phyloP scores from a whole-genome alignment of 2,329 filamentous ascomycete genomes.

The Alternaria sp. region DNA sequence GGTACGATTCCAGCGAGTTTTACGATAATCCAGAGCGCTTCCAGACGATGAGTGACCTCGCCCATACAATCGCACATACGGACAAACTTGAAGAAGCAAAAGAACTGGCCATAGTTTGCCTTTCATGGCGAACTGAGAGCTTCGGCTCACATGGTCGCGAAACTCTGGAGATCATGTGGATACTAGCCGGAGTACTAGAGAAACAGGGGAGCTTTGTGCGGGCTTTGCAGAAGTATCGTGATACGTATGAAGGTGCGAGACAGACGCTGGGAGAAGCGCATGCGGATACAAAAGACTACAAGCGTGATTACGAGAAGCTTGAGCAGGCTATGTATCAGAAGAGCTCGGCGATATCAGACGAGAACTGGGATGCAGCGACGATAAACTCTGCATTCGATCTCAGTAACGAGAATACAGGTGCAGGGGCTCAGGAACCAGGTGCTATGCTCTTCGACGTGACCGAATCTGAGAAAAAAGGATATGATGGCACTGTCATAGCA shows the following conservation, averaged over 20 bases:
- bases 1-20: not conserved
- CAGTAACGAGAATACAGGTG: not conserved
- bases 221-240: not conserved
- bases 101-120: not conserved
- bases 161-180: not conserved
- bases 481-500: not conserved
- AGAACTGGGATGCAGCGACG: not conserved
- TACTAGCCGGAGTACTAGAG: not conserved
- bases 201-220: not conserved
- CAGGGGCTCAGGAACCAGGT: not conserved
- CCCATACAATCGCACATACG: not conserved
- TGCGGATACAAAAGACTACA: not conserved
- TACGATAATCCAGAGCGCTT: not conserved
- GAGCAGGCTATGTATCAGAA: not conserved
- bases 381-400: no score
- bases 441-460: not conserved
- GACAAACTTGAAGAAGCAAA: not conserved
- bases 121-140: not conserved
- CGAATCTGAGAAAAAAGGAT: not conserved
- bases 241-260: not conserved
- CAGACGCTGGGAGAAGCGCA: not conserved
- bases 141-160: not conserved
- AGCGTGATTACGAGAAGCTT: not conserved
- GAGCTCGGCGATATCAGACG: not conserved
- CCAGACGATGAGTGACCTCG: not conserved